These are phyloP conservation scores for Aurantiochytrium sp. DNA, from an alignment of 108 stramenopile species.

Conservation along the genomic window DNA sequence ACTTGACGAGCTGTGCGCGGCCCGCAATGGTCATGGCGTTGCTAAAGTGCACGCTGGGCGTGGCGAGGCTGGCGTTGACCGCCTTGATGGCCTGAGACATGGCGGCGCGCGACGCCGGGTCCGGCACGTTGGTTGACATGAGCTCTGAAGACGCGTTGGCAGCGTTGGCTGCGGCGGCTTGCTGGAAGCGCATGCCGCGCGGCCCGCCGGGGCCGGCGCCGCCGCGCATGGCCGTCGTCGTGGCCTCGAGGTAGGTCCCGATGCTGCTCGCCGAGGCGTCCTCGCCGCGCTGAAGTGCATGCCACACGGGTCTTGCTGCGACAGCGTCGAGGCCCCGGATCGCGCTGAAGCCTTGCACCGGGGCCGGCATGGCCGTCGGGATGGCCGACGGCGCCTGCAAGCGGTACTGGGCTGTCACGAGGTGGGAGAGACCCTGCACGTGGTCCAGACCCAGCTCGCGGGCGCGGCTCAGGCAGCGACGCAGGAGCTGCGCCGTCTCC, in stretches of 20 bases:
- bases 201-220: background rate
- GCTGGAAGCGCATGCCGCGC: conserved; percentile 6
- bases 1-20: background rate
- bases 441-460: conserved; percentile 1
- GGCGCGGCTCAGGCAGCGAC: conserved; percentile 13
- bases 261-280: background rate
- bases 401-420: conserved; percentile 16
- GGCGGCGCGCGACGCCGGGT: background rate
- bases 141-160: background rate
- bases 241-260: background rate
- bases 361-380: conserved; percentile 19
- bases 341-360: background rate
- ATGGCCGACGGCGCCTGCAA: background rate
- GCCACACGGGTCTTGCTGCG: conserved; percentile 5
- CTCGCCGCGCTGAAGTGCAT: background rate
- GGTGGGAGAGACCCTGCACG: conserved; percentile 23
- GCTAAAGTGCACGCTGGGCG: background rate
- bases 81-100: conserved; percentile 17
- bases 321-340: background rate
- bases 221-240: background rate
- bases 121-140: background rate
- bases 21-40: background rate
- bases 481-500: conserved; percentile 17
- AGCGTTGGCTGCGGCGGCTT: background rate
- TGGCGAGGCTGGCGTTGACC: conserved; percentile 13